These are phyloP conservation scores for Ilyonectria destructans DNA, from an alignment of 2,329 filamentous ascomycete species.

Conservation along the genomic window DNA sequence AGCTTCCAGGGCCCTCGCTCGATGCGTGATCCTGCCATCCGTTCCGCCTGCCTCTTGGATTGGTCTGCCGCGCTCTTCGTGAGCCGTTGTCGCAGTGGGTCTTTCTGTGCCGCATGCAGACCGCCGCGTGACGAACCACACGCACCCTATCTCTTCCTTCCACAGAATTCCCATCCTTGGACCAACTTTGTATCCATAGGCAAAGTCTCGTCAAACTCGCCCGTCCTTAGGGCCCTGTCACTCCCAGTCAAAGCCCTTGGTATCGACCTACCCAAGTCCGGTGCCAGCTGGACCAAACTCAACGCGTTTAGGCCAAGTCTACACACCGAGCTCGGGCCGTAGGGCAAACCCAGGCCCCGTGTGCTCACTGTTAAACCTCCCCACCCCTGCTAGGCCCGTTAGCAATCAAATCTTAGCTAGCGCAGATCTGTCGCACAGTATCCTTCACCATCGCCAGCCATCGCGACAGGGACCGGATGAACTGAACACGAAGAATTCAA, in stretches of 20 bases:
- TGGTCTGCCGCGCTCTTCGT: constrained; percentile 29
- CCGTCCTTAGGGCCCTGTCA: constrained; percentile 7
- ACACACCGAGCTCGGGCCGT: constrained; percentile 31
- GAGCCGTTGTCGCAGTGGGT: constrained; percentile 47
- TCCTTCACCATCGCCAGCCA: constrained; percentile 30
- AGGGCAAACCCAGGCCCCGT: constrained; percentile 27
- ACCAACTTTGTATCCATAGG: constrained; percentile 25
- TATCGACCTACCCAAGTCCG: constrained; percentile 29
- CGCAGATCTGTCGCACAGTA: constrained; percentile 51
- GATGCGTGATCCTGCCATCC: constrained; percentile 41
- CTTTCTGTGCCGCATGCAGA: constrained; percentile 48
- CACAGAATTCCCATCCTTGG: constrained; percentile 33
- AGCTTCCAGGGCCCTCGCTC: constrained; percentile 30
- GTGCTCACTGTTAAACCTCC: constrained; percentile 37
- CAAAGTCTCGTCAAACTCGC: constrained; percentile 22
- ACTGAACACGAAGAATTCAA: constrained; percentile 47
- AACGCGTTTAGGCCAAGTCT: constrained; percentile 31
- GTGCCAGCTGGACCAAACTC: constrained; percentile 36
- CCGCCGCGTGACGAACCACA: constrained; percentile 50
- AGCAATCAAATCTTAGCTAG: constrained; percentile 50
- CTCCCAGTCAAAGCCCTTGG: constrained; percentile 21
- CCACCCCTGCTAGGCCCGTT: constrained; percentile 37
- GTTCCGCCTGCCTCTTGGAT: constrained; percentile 29
- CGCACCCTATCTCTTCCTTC: constrained; percentile 32
- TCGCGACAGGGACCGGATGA: constrained; percentile 39